Base-by-base conservation (phyloP, 768 basidiomycete genomes). In the Agaricus bisporus region DNA sequence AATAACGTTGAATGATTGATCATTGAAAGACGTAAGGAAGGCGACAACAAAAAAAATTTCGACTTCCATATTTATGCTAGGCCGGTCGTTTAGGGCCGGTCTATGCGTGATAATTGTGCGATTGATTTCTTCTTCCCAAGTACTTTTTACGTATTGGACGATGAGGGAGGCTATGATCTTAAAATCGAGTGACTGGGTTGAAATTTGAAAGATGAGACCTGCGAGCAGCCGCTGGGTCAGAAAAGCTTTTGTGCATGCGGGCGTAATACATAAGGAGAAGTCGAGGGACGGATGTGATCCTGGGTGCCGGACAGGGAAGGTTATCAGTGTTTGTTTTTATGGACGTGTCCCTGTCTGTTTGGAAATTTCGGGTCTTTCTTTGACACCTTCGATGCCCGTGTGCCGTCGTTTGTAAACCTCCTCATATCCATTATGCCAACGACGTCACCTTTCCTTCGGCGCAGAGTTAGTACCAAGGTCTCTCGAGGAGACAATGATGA, bases 361-460 rank as follows among this genome's bases (percentile, higher is more conserved):
- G 42, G 36, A 32, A 15, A 25, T 45, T 52, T 43, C n/a, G 11
- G 36, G 22, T 48, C 32, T 54, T 32, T n/a, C 53, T 48, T 48
- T 51, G 22, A 17, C 38, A 9, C n/a, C n/a, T 35, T 35, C 17
- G 26, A 28, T 12, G 12, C 11, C n/a, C 32, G 11, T 39, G 5
- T 45, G 46, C 3, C 38, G 28, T 48, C 28, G 26, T 37, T 47
- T 4, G 28, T 45, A 28, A 17, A n/a, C 14, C 32, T 18, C 17
- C 10, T 14, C 53, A 54, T 54, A 46, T 26, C 46, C 32, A 43
- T 26, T 20, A 35, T 39, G 38, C 52, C 22, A 14, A 45, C 60
- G 50, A 66, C 68, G 60, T 64, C 59, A 32, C 60, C 59, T 51
- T 60, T 73, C 62, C 71, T 70, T 44, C 70, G 68, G 58, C 70